Base-by-base conservation (phyloP, 768 basidiomycete species). In the Coprinopsis strossmayeri region DNA sequence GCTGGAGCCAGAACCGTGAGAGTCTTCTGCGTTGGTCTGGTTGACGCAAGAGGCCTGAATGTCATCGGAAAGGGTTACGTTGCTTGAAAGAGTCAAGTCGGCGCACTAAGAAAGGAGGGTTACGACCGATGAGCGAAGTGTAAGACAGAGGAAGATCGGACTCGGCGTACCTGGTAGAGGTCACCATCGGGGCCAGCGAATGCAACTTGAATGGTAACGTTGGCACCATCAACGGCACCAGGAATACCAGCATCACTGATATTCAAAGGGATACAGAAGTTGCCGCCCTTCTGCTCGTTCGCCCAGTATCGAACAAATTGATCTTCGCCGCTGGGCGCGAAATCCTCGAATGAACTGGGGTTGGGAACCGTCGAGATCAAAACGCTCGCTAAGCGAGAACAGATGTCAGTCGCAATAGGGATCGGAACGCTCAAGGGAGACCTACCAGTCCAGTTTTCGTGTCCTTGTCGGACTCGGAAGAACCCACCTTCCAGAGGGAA, bases 401-500 rank as follows among this genome's bases (percentile, higher is more conserved):
- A 10, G 20, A 24, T 11, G n/a, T 18, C n/a, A 26, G 21, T 24
- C 17, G 35, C 5, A 18, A 38, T 38, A 5, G 35, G 35, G 35
- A 18, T 38, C 18, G 17, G 35, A 38, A 5, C 35, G 10, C 9
- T 5, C 5, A 18, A 38, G 35, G 41, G 34, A 44, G 37, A 63
- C 69, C 15, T 58, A 83, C 82, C 66, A 17, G 69, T 73, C 69
- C 77, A 85, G 12, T 53, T 55, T 0, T 74, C 64, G 60, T 90
- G 84, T 45, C 79, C 76, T 41, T 78, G 75, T 57, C 71, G 73
- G 45, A 86, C 67, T 32, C 71, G 69, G 60, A 90, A 72, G 59
- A 84, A 68, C 10, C 79, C 84, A 35, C 70, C 71, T 37, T 61
- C 74, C 12, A 91, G 64, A 7, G 90, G 87, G 67, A 88, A 92